Evolutionary conservation across 2,329 filamentous ascomycete species (phyloP), one percentile per base, ranked within the genome.

Genomic region (Samsoniella hepiali): DNA sequence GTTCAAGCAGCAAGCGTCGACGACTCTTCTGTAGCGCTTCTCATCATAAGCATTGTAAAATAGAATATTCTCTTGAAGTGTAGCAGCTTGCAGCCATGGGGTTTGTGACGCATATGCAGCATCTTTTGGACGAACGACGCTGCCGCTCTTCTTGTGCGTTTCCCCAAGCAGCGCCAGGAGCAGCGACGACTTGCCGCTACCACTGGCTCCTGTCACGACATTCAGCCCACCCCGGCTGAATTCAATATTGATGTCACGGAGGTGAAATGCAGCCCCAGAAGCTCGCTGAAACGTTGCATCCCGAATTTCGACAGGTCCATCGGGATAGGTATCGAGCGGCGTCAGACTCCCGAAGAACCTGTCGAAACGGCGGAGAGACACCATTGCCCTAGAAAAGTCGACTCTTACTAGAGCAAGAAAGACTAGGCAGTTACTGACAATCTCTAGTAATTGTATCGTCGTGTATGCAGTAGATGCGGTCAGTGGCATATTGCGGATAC

Each of bases 381-480:
- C 75, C 58, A 73, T 55, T 4, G 74, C 73, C 7, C 65, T 70
- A 3, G 75, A 73, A 65, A 76, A 74, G 59, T 67, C 72, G 22
- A 45, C 51, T 3, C 74, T 70, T 9, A 70, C 70, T 64, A 82
- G 74, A n/a, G 74, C 74, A 27, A 81, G 82, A 11, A 79, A 74
- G 74, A 80, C 81, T 57, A 77, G 75, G 49, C 85, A 75, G 63
- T 85, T 82, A 51, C 77, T 75, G n/a, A 83, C 78, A 62, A 87
- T 75, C 1, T 78, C 82, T 66, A 80, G 78, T 65, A 85, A 77
- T 10, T 86, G 75, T 6, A 77, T 77, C 1, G 83, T 80, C 3
- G 84, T 86, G 67, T 86, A 87, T 7, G 83, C 84, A 42, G 82
- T 76, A 15, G 83, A 81, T 17, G 84, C 83, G 8, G 82, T 81